Base-by-base conservation (phyloP, 305 asterid genomes). In the Fraxinus paxiana region DNA sequence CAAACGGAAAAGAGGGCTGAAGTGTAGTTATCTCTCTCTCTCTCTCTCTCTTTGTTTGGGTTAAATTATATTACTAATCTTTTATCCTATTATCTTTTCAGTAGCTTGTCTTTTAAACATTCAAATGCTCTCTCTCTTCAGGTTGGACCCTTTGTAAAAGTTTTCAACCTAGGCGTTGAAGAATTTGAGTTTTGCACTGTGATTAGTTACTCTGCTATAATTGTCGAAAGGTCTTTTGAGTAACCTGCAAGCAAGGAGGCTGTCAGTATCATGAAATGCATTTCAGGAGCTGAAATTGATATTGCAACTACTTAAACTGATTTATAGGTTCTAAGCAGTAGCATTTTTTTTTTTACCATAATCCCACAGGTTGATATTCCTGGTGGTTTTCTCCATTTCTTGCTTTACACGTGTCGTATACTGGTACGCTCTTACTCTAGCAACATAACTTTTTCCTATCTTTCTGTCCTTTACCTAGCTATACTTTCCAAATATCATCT, bases 181-280 rank as follows among this genome's bases (percentile, higher is more conserved):
- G 82, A 63, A 33, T 13, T 37, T 41, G 54, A 18, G 59, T 82
- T 77, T 78, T 82, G 28, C 72, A 78, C 31, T 31, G 82, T 61
- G 69, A 46, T 82, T 76, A 30, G 81, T 84, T 79, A 84, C 81
- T 70, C 80, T 34, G 75, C 46, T 56, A 73, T 77, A 86, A 87
- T 90, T 78, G 87, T 10, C 59, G 76, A 82, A 82, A 77, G 48
- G 76, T 83, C 51, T 59, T 83, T 83, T 81, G 86, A 84, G 87
- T 88, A 85, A 83, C 63, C 87, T 78, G 73, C 54, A 84, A 86
- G 89, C 87, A 85, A 87, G 84, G 85, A 77, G 5, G 83, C 17
- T 83, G 87, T 80, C 74, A 48, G 83, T 13, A 61, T 77, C 77
- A 30, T 77, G 80, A 81, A 28, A 73, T 81, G 76, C 81, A 78